Conservation (phyloP, 1,284 basidiomycete species). For the Sphagnurus paluster region DNA sequence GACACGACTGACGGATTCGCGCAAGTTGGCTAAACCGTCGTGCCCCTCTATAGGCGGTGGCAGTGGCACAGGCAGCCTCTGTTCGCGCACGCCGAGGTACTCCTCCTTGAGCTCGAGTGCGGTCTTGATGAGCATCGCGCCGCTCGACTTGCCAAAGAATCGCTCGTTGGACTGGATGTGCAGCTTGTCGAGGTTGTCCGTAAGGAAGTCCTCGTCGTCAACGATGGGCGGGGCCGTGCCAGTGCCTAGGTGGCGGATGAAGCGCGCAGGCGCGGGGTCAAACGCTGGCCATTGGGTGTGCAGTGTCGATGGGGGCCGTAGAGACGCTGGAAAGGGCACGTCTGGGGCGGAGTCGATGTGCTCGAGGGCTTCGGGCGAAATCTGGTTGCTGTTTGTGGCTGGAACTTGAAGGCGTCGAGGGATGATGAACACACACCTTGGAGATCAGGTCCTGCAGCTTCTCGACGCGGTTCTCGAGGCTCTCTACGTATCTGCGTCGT, state of each 20-base stretch:
- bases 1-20: not conserved
- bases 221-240: not conserved
- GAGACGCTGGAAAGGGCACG: not conserved
- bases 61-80: too few species aligned
- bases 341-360: constrained; percentile 6
- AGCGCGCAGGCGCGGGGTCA: constrained; percentile 8
- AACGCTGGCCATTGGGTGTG: constrained; percentile 1
- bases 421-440: constrained; percentile 4
- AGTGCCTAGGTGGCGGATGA: constrained; percentile 12
- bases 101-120: constrained; percentile 34
- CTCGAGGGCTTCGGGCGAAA: constrained; percentile 16
- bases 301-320: not conserved
- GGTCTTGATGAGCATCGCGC: constrained; percentile 51
- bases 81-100: constrained; percentile 6
- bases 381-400: not conserved
- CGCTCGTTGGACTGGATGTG: constrained; percentile 26
- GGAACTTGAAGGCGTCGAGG: not conserved
- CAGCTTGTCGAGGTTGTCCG: constrained; percentile 12
- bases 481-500: constrained; percentile 13
- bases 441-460: constrained; percentile 13
- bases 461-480: constrained; percentile 15
- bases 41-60: too few species aligned
- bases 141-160: constrained; percentile 67
- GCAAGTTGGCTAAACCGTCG: not conserved
- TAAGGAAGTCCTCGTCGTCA: constrained; percentile 6